phyloP scores from a whole-genome alignment of 2,329 filamentous ascomycete genomes.

The Arthrobotrys entomopaga region DNA sequence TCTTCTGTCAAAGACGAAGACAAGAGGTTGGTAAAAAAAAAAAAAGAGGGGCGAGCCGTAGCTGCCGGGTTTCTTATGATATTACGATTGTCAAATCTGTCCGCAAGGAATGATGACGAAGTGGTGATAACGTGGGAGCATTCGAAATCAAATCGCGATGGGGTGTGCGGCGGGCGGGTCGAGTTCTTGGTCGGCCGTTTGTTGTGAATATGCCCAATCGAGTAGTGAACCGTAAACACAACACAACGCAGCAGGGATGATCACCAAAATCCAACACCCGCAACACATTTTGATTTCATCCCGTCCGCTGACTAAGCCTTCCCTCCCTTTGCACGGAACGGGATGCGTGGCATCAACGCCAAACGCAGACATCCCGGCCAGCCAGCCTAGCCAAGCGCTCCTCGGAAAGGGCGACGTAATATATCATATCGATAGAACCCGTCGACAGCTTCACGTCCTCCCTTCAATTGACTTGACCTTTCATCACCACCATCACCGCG shows the following conservation, averaged over 20 bases:
- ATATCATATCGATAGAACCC: neutral
- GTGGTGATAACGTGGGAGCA: too few species aligned
- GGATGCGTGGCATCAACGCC: conserved; percentile 53
- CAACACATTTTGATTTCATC: conserved; percentile 23
- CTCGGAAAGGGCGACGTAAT: neutral
- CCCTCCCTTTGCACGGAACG: conserved; percentile 15
- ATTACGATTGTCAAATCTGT: neutral
- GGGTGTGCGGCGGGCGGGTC: neutral
- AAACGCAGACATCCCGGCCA: conserved; percentile 21
- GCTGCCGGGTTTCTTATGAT: conserved; percentile 36
- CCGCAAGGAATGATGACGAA: conserved; percentile 12
- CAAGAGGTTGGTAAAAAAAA: neutral
- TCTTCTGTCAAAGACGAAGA: neutral
- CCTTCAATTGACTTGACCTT: conserved; percentile 17
- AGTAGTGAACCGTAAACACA: conserved; percentile 45
- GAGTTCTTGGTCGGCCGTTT: conserved; percentile 13
- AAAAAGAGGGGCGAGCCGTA: conserved; percentile 30
- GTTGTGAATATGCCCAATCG: conserved; percentile 49
- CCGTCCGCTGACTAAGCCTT: conserved; percentile 32
- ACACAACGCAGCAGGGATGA: neutral
- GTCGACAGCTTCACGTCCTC: conserved; percentile 41
- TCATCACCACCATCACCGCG: neutral
- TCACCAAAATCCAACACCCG: conserved; percentile 39
- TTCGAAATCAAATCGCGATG: conserved; percentile 25
- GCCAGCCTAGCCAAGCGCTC: neutral